Conservation (phyloP, 495 filamentous ascomycete species). For the Chaetomium tenue region DNA sequence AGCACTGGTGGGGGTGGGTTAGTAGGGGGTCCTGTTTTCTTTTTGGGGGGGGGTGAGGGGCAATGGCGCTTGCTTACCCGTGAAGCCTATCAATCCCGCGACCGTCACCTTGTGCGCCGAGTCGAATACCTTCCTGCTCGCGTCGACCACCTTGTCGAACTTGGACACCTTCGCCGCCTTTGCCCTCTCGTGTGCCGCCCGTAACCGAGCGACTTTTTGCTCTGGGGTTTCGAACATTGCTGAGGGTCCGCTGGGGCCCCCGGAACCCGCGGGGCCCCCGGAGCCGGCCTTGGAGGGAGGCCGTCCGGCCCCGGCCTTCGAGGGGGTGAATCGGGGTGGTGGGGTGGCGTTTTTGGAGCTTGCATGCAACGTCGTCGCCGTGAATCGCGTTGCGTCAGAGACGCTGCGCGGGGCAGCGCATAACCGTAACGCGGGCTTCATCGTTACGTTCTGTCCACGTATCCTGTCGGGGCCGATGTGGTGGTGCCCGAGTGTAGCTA, state of each 20-base stretch:
- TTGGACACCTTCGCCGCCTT: constrained; percentile 61
- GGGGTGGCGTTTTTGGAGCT: constrained; percentile 59
- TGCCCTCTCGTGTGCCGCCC: constrained; percentile 72
- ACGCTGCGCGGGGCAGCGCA: constrained; percentile 74
- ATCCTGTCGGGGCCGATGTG: background rate
- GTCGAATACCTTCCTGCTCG: constrained; percentile 74
- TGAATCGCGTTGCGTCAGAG: constrained; percentile 93
- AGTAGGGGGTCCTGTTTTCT: background rate
- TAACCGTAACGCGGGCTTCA: constrained; percentile 23
- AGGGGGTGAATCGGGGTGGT: constrained; percentile 27
- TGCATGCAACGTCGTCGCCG: constrained; percentile 85
- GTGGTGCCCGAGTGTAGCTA: background rate
- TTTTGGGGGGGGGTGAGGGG: background rate
- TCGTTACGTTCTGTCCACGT: background rate
- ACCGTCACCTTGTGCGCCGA: constrained; percentile 76
- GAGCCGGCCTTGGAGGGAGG: constrained; percentile 1
- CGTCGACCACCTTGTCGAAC: constrained; percentile 67
- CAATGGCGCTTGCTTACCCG: constrained; percentile 57
- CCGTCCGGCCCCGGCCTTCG: background rate
- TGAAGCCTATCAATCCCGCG: constrained; percentile 70
- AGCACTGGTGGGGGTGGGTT: constrained; percentile 53
- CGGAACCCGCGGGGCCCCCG: constrained; percentile 14
- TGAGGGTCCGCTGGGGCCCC: constrained; percentile 11
- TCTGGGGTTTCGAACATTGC: constrained; percentile 69
- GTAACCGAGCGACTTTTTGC: constrained; percentile 82